Percentiles rank a stretch among this genome's conserved stretches.
These are phyloP conservation scores for Cutaneotrichosporon dermatis DNA, from an alignment of 1,284 basidiomycete species.

Conservation along the genomic window DNA sequence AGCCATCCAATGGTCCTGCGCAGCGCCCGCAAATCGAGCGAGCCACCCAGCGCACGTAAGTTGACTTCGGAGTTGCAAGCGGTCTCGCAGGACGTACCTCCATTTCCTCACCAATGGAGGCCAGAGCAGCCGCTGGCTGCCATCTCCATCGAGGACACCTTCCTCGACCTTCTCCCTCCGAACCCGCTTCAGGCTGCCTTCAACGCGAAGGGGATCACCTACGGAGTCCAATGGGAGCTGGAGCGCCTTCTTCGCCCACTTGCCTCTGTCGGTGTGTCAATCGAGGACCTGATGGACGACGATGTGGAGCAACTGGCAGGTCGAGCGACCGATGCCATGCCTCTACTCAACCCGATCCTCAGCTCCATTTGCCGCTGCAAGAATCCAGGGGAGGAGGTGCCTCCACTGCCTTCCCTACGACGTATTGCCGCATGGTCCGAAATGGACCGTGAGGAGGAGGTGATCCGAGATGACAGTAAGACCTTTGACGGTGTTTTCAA, in stretches of 20 bases:
- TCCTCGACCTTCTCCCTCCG: constrained; percentile 17
- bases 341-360: constrained; percentile 2
- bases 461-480: constrained; percentile 12
- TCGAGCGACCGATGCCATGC: constrained; percentile 7
- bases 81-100: not conserved
- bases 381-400: not conserved
- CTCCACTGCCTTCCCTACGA: not conserved
- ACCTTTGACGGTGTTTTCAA: constrained; percentile 16
- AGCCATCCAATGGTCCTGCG: not conserved
- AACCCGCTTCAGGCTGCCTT: constrained; percentile 21
- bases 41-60: not conserved
- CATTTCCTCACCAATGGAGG: not conserved
- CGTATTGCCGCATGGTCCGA: constrained; percentile 11
- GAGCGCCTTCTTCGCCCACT: constrained; percentile 16
- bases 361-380: not conserved
- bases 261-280: not conserved
- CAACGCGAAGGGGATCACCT: constrained; percentile 18
- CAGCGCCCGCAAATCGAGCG: not conserved
- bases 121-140: not conserved
- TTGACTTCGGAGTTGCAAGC: not conserved
- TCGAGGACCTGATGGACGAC: constrained; percentile 17
- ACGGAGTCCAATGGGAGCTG: constrained; percentile 36
- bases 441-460: constrained; percentile 29
- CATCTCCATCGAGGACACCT: not conserved
- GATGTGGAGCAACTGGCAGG: constrained; percentile 24